Evolutionary conservation across 371 early-diverging fungal species (phyloP).

Genomic region (Mortierella sp.): DNA sequence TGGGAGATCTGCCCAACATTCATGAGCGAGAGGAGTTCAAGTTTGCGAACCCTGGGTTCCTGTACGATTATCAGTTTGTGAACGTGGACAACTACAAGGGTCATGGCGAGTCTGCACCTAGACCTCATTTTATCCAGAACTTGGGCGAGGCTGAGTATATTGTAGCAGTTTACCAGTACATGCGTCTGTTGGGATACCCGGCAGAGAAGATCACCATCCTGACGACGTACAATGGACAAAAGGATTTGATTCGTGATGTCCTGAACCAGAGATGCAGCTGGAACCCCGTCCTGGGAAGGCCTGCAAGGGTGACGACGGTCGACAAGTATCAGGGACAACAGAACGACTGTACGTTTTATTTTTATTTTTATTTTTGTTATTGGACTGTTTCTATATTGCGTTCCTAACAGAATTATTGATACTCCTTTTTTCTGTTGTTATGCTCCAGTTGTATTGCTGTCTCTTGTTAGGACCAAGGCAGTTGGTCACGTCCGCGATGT

Average conservation of each 20-base stretch:
- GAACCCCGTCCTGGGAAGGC: constrained; percentile 83
- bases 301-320: constrained; percentile 84
- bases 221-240: constrained; percentile 97
- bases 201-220: constrained; percentile 87
- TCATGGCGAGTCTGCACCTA: constrained; percentile 87
- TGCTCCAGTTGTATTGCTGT: constrained; percentile 83
- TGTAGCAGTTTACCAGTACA: constrained; percentile 95
- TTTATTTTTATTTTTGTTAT: background rate
- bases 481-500: constrained; percentile 95
- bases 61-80: constrained; percentile 85
- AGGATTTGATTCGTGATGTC: constrained; percentile 91
- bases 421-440: background rate
- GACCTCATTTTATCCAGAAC: constrained; percentile 86
- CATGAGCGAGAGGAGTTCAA: constrained; percentile 56
- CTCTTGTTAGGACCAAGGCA: constrained; percentile 89
- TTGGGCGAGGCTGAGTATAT: constrained; percentile 97
- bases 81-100: constrained; percentile 82
- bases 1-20: constrained; percentile 72
- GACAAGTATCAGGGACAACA: constrained; percentile 97
- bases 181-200: constrained; percentile 95
- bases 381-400: background rate
- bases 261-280: constrained; percentile 85
- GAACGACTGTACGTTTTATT: constrained; percentile 77
- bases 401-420: background rate
- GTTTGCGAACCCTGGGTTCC: constrained; percentile 87